These are phyloP conservation scores for Diospyros kaki DNA, from an alignment of 148 eudicot species.

Conservation along the genomic window DNA sequence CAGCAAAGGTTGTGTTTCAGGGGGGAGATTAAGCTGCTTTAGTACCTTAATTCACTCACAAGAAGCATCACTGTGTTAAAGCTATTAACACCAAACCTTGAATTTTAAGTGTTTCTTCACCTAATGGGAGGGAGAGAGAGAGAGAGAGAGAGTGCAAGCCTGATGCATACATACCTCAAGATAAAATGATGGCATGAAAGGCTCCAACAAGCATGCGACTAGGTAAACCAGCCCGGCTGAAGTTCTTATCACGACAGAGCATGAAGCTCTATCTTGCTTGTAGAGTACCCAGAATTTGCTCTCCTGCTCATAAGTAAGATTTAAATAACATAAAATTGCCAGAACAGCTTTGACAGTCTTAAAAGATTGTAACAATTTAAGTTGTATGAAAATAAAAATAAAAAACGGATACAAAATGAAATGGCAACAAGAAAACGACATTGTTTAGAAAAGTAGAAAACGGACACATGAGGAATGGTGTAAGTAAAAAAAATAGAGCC, in stretches of 20 bases:
- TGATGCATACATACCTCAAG: constrained; percentile 47
- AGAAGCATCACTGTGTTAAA: background rate
- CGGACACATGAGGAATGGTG: too few relatives aligned
- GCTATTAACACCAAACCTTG: background rate
- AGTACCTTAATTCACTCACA: constrained; percentile 42
- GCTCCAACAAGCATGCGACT: constrained; percentile 74
- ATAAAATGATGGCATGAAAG: constrained; percentile 81
- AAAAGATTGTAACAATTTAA: too few relatives aligned
- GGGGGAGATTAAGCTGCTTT: constrained; percentile 66
- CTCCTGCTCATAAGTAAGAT: constrained; percentile 27
- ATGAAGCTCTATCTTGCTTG: constrained; percentile 59
- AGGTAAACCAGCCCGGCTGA: constrained; percentile 72
- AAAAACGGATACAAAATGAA: too few relatives aligned
- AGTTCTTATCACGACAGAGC: constrained; percentile 73
- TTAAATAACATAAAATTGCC: too few relatives aligned
- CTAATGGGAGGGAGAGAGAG: background rate
- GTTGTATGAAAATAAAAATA: too few relatives aligned
- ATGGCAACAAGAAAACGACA: too few relatives aligned
- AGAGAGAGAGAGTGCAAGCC: background rate
- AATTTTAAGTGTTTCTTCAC: background rate
- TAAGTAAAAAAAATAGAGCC: too few relatives aligned
- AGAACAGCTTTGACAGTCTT: too few relatives aligned
- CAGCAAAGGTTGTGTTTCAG: constrained; percentile 44
- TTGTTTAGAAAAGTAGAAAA: too few relatives aligned
- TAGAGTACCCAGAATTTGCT: constrained; percentile 84